A percentile compares a stretch with the other conserved stretches of the same genome.
These are phyloP conservation scores for Astrephomene gubernaculifera DNA, from an alignment of 139 green algal species.

Conservation along the genomic window DNA sequence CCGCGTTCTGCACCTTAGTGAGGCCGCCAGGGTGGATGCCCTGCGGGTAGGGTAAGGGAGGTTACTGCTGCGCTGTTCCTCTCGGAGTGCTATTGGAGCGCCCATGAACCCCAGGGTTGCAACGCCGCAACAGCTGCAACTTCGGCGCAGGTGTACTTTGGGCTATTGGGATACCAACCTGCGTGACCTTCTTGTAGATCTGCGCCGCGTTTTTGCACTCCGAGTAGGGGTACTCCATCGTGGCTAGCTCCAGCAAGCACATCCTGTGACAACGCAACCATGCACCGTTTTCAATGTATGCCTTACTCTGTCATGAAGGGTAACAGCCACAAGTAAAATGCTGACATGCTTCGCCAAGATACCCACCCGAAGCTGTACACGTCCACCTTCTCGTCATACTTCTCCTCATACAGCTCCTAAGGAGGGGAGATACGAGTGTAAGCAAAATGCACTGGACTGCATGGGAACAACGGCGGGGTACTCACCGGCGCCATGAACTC, in stretches of 20 bases:
- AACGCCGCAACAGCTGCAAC: too few species aligned
- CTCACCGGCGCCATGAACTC: conserved; percentile 48
- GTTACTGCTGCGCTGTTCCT: too few species aligned
- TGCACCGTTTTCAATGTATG: too few species aligned
- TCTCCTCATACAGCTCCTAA: conserved; percentile 98
- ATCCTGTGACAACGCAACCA: too few species aligned
- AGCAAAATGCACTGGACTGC: background rate
- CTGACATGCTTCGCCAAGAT: too few species aligned
- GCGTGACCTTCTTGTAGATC: conserved; percentile 98
- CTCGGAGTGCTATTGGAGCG: too few species aligned
- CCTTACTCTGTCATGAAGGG: too few species aligned
- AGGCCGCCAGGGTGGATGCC: conserved; percentile 88
- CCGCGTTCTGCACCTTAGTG: conserved; percentile 81
- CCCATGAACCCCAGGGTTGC: too few species aligned
- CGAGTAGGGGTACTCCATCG: conserved; percentile 97
- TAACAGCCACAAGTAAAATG: too few species aligned
- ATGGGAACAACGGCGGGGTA: background rate
- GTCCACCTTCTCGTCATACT: conserved; percentile 99
- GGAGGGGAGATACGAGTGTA: background rate
- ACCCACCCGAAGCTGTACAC: conserved; percentile 72
- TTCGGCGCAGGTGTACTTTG: too few species aligned
- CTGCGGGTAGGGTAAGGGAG: conserved; percentile 53
- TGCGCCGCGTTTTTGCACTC: conserved; percentile 99
- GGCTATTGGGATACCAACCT: conserved; percentile 60
- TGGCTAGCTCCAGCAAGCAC: conserved; percentile 98